phyloP scores from a whole-genome alignment of 805 yeast genomes.

The Ogataea trehaloabstinens region DNA sequence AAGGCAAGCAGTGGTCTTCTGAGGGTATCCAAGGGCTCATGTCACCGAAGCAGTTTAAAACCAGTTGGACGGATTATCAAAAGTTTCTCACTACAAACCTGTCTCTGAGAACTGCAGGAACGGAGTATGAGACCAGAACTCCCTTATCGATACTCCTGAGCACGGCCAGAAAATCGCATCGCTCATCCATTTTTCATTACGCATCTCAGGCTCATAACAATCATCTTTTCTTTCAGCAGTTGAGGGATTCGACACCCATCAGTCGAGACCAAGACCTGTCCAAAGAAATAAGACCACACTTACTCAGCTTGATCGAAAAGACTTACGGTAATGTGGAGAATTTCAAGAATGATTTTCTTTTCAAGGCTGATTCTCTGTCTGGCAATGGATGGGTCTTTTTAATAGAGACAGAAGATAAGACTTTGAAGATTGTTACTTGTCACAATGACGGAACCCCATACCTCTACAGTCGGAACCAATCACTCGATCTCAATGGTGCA shows the following conservation, averaged over 20 bases:
- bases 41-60: slow-evolving; percentile 61
- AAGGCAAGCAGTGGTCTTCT: slow-evolving; percentile 36
- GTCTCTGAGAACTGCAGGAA: slow-evolving; percentile 67
- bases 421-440: slow-evolving; percentile 51
- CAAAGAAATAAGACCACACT: slow-evolving; percentile 23
- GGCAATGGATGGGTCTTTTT: slow-evolving; percentile 79
- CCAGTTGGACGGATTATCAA: slow-evolving; percentile 85
- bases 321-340: slow-evolving; percentile 46
- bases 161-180: slow-evolving; percentile 64
- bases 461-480: slow-evolving; percentile 64
- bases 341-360: slow-evolving; percentile 48
- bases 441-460: slow-evolving; percentile 81
- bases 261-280: slow-evolving; percentile 7
- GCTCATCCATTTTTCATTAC: slow-evolving; percentile 72
- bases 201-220: slow-evolving; percentile 93
- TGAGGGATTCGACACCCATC: slow-evolving; percentile 28
- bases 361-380: slow-evolving; percentile 48
- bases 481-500: slow-evolving; percentile 73
- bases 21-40: slow-evolving; percentile 65
- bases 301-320: slow-evolving; percentile 33
- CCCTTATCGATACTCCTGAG: slow-evolving; percentile 70
- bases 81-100: slow-evolving; percentile 57
- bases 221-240: slow-evolving; percentile 79
- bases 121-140: slow-evolving; percentile 70
- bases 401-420: slow-evolving; percentile 63